Percentiles rank a stretch among this genome's conserved stretches.
Evolutionary conservation across 139 green algal species (phyloP).

Genomic region (Nannochloris sp.): DNA sequence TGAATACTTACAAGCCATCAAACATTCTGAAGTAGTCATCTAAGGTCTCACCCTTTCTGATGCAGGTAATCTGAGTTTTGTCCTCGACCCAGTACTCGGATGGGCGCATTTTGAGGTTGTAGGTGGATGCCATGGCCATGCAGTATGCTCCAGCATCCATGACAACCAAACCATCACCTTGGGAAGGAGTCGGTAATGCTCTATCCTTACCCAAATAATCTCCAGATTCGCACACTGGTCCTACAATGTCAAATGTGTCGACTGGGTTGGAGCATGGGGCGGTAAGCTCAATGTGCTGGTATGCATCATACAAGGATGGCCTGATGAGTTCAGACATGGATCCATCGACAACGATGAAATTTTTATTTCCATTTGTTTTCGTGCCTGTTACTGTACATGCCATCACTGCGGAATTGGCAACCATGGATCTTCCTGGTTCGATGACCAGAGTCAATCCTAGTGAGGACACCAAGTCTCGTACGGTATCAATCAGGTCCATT

Average conservation of each 20-base stretch:
- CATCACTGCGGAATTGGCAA: slow-evolving; percentile 69
- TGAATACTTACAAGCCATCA: slow-evolving; percentile 35
- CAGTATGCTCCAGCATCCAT: slow-evolving; percentile 94
- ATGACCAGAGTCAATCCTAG: slow-evolving; percentile 86
- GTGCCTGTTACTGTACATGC: slow-evolving; percentile 83
- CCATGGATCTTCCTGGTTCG: slow-evolving; percentile 88
- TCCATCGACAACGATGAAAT: slow-evolving; percentile 94
- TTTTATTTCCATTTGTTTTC: slow-evolving; percentile 96
- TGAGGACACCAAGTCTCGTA: slow-evolving; percentile 60
- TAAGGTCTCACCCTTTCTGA: slow-evolving; percentile 73
- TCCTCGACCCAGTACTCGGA: slow-evolving; percentile 85
- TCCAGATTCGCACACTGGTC: slow-evolving; percentile 91
- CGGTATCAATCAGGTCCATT: slow-evolving; percentile 87
- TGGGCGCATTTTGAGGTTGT: slow-evolving; percentile 94
- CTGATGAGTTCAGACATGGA: slow-evolving; percentile 94
- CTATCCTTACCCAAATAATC: slow-evolving; percentile 94
- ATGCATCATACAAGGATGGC: slow-evolving; percentile 81
- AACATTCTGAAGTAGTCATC: slow-evolving; percentile 82
- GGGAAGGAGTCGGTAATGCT: slow-evolving; percentile 21
- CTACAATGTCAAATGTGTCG: slow-evolving; percentile 82
- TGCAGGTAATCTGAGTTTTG: slow-evolving; percentile 57
- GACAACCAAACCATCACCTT: slow-evolving; percentile 76
- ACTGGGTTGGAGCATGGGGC: slow-evolving; percentile 35
- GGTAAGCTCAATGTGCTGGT: slow-evolving; percentile 96
- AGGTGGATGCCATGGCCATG: slow-evolving; percentile 96